A percentile compares a stretch with the other conserved stretches of the same genome.
phyloP scores from a whole-genome alignment of 257 asterid species.

The Linderniella brevidens region DNA sequence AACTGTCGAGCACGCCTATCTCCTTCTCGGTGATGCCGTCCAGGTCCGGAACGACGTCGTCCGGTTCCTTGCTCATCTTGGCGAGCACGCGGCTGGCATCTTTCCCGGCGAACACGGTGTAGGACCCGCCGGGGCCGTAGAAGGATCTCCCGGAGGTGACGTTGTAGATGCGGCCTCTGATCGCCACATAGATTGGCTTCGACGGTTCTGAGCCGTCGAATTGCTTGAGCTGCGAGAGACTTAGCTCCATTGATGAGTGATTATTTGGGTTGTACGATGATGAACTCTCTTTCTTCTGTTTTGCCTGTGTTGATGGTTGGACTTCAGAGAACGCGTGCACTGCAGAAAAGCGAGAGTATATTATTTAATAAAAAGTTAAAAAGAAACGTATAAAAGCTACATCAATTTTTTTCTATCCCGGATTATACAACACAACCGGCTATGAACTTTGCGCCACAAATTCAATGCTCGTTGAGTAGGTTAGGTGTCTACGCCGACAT shows the following conservation, averaged over 20 bases:
- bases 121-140: slow-evolving; percentile 83
- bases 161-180: slow-evolving; percentile 61
- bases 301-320: no score
- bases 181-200: slow-evolving; percentile 83
- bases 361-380: no score
- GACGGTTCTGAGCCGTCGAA: slow-evolving; percentile 77
- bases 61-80: slow-evolving; percentile 83
- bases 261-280: no score
- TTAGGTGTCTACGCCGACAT: no score
- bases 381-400: no score
- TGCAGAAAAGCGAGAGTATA: no score
- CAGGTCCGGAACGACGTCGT: slow-evolving; percentile 40
- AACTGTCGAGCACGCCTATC: slow-evolving; percentile 65
- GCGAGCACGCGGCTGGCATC: slow-evolving; percentile 96
- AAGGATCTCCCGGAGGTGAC: slow-evolving; percentile 70
- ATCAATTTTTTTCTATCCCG: no score
- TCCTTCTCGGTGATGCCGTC: slow-evolving; percentile 85
- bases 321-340: no score
- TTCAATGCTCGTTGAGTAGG: no score
- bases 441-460: no score
- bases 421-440: no score
- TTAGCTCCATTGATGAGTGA: slow-evolving; percentile 42
- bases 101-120: slow-evolving; percentile 82
- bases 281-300: no score
- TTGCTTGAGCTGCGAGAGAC: slow-evolving; percentile 41